Evolutionary conservation across 2,329 filamentous ascomycete species (phyloP).

Genomic region (Claviceps humidiphila): DNA sequence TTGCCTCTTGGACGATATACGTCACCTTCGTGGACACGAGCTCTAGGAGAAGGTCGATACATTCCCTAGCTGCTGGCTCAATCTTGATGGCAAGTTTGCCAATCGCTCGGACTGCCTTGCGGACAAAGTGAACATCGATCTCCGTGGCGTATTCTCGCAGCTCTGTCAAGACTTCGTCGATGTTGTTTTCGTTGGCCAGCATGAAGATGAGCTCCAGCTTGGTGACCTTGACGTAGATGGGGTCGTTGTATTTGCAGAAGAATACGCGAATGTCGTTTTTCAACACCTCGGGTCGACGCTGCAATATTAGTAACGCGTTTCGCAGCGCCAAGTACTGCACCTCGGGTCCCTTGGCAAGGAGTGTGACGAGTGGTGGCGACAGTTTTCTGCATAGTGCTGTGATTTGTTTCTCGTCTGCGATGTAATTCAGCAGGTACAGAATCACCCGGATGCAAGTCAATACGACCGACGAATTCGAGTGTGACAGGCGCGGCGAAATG

Average conservation of each 20-base stretch:
- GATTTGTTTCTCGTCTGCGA: conserved; percentile 80
- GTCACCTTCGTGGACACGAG: conserved; percentile 96
- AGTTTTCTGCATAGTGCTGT: conserved; percentile 79
- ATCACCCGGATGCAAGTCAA: conserved; percentile 94
- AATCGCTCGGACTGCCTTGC: conserved; percentile 93
- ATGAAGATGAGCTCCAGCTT: conserved; percentile 98
- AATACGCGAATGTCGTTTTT: conserved; percentile 96
- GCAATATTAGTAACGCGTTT: conserved; percentile 87
- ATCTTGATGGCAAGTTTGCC: conserved; percentile 99
- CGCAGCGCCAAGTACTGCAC: conserved; percentile 95
- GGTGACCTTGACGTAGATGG: conserved; percentile 98
- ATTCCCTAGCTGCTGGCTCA: conserved; percentile 77
- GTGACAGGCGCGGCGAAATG: conserved; percentile 87
- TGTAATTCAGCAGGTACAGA: conserved; percentile 97
- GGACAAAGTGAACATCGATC: conserved; percentile 96
- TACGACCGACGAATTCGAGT: conserved; percentile 93
- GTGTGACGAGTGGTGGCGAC: conserved; percentile 84
- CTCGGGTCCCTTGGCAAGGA: conserved; percentile 90
- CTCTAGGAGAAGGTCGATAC: conserved; percentile 85
- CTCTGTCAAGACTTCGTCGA: conserved; percentile 87
- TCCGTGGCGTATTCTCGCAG: conserved; percentile 94
- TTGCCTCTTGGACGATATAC: conserved; percentile 97
- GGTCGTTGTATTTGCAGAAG: conserved; percentile 99
- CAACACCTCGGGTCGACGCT: conserved; percentile 82
- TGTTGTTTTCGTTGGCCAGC: conserved; percentile 91